Percentiles rank a stretch among this genome's conserved stretches.
Evolutionary conservation across 108 stramenopile genomes (phyloP).

Genomic region (Seminavis robusta): DNA sequence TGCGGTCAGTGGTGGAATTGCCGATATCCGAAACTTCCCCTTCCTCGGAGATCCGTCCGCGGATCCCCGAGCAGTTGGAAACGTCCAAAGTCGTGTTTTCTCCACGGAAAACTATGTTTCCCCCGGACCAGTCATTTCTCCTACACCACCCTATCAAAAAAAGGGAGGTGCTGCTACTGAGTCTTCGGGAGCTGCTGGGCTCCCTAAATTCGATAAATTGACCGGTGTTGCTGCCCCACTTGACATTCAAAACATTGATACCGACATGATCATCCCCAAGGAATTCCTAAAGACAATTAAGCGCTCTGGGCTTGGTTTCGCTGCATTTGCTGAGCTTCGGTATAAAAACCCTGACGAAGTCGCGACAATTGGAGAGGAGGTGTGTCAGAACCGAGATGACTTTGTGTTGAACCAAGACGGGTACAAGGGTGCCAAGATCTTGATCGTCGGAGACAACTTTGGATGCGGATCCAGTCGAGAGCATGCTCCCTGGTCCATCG

Average conservation of each 20-base stretch:
- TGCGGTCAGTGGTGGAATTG: conserved; percentile 76
- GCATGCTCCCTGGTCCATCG: conserved; percentile 95
- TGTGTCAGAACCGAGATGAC: conserved; percentile 59
- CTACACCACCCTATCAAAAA: conserved; percentile 70
- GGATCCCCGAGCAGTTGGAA: conserved; percentile 50
- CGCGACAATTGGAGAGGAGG: conserved; percentile 81
- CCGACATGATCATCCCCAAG: conserved; percentile 97
- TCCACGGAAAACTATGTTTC: conserved; percentile 48
- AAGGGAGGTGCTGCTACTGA: conserved; percentile 7
- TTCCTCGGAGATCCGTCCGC: conserved; percentile 61
- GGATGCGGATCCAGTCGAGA: conserved; percentile 90
- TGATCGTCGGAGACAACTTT: conserved; percentile 93
- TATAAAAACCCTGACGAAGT: conserved; percentile 88
- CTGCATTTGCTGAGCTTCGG: conserved; percentile 89
- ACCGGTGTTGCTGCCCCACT: conserved; percentile 85
- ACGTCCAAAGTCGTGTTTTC: conserved; percentile 57
- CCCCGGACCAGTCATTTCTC: conserved; percentile 74
- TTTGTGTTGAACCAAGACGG: conserved; percentile 88
- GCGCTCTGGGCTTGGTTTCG: conserved; percentile 88
- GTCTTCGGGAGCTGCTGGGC: conserved; percentile 39
- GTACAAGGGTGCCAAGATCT: conserved; percentile 73
- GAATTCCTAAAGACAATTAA: conserved; percentile 95
- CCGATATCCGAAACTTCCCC: conserved; percentile 88
- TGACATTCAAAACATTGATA: conserved; percentile 93
- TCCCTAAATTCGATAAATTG: conserved; percentile 61